These are phyloP conservation scores for Starmerella cellae DNA, from an alignment of 805 yeast species.

Conservation along the genomic window DNA sequence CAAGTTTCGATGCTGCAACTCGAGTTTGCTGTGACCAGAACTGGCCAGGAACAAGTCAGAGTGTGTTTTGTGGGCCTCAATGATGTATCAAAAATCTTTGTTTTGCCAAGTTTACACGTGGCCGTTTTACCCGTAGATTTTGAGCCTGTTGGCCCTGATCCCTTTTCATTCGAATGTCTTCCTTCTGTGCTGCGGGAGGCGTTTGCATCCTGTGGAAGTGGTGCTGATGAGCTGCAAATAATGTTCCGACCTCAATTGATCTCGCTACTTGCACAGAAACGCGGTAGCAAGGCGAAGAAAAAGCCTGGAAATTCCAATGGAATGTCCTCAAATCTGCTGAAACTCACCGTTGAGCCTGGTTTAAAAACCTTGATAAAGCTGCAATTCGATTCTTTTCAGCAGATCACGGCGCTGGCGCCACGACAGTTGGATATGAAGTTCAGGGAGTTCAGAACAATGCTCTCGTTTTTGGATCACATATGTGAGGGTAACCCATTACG, in stretches of 20 bases:
- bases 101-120: slow-evolving; percentile 8
- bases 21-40: slow-evolving; percentile 3
- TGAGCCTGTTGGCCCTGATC: neutral
- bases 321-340: neutral
- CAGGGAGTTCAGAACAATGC: slow-evolving; percentile 18
- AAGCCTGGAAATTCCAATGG: slow-evolving; percentile 3
- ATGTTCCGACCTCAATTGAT: slow-evolving; percentile 9
- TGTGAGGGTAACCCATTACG: slow-evolving; percentile 8
- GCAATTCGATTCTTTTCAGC: slow-evolving; percentile 14
- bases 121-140: slow-evolving; percentile 6
- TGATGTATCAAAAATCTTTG: slow-evolving; percentile 10
- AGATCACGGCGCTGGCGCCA: slow-evolving; percentile 14
- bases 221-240: slow-evolving; percentile 19
- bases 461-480: slow-evolving; percentile 11
- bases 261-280: slow-evolving; percentile 12
- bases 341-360: slow-evolving; percentile 1
- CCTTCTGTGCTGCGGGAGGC: slow-evolving; percentile 14
- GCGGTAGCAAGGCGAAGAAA: neutral
- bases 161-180: slow-evolving; percentile 12
- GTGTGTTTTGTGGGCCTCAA: slow-evolving; percentile 1
- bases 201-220: slow-evolving; percentile 15
- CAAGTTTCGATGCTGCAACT: slow-evolving; percentile 3
- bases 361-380: slow-evolving; percentile 17
- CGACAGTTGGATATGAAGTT: slow-evolving; percentile 18
- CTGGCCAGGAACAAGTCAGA: slow-evolving; percentile 15